phyloP scores from a whole-genome alignment of 2,329 filamentous ascomycete genomes.

The Penicillium sp. region DNA sequence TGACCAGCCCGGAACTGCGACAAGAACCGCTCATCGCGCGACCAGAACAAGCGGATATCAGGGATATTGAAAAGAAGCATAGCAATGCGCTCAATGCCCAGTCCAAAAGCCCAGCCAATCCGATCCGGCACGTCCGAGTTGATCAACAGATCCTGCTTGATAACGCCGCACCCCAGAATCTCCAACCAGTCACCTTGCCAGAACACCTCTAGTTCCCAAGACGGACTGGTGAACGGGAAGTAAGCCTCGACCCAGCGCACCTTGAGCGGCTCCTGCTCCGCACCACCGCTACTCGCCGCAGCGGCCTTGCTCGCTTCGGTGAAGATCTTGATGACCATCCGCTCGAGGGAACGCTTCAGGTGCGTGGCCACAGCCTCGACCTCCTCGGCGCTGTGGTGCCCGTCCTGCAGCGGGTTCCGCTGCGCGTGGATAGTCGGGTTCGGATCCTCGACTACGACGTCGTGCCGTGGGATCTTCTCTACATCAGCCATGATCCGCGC shows the following conservation, averaged over 20 bases:
- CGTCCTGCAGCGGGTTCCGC: conserved; percentile 76
- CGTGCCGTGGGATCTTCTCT: conserved; percentile 67
- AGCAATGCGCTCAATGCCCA: conserved; percentile 90
- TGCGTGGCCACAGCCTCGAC: conserved; percentile 79
- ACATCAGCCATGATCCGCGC: conserved; percentile 67
- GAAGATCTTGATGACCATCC: conserved; percentile 88
- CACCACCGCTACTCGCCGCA: conserved; percentile 48
- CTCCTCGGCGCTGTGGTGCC: conserved; percentile 70
- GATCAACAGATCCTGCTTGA: conserved; percentile 76
- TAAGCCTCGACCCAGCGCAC: conserved; percentile 96
- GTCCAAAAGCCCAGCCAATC: conserved; percentile 91
- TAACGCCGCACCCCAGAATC: conserved; percentile 87
- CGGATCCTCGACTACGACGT: conserved; percentile 75
- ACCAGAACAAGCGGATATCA: conserved; percentile 97
- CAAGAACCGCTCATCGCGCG: conserved; percentile 77
- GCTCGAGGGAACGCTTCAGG: conserved; percentile 82
- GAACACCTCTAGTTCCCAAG: conserved; percentile 94
- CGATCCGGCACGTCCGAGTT: conserved; percentile 72
- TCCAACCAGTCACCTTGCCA: conserved; percentile 96
- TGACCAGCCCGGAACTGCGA: conserved; percentile 65
- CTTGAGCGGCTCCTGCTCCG: conserved; percentile 67
- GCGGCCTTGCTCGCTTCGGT: conserved; percentile 69
- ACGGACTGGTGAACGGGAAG: conserved; percentile 94
- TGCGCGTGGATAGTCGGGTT: conserved; percentile 74
- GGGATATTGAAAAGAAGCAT: conserved; percentile 97